These are phyloP conservation scores for Mentha longifolia DNA, from an alignment of 257 asterid genomes.

Conservation along the genomic window DNA sequence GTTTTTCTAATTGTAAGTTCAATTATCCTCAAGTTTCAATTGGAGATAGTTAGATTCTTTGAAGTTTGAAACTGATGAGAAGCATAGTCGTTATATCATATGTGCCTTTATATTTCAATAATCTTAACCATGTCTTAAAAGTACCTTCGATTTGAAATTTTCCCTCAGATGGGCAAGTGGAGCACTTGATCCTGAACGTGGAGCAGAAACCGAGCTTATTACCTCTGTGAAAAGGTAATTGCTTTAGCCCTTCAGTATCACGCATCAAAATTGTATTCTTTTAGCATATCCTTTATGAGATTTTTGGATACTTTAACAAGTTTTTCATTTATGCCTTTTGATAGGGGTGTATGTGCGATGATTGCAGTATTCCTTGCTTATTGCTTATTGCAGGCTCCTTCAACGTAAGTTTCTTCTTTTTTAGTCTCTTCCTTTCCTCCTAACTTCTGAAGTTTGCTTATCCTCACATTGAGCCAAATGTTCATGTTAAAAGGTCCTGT, in stretches of 20 bases:
- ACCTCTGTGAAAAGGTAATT: slow-evolving; percentile 80
- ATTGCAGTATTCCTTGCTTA: slow-evolving; percentile 93
- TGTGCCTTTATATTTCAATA: slow-evolving; percentile 10
- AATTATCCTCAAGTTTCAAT: slow-evolving; percentile 7
- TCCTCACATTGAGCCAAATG: slow-evolving; percentile 18
- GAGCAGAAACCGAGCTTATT: slow-evolving; percentile 59
- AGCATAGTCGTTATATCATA: slow-evolving; percentile 5
- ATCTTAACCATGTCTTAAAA: slow-evolving; percentile 18
- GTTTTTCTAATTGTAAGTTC: background rate
- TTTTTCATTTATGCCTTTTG: slow-evolving; percentile 36
- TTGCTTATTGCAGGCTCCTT: slow-evolving; percentile 97
- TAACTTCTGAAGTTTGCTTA: slow-evolving; percentile 23
- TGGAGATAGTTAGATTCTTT: background rate
- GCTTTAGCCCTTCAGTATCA: slow-evolving; percentile 16
- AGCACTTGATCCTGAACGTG: slow-evolving; percentile 80
- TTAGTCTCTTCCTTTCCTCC: background rate
- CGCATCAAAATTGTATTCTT: background rate
- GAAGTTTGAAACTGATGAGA: background rate
- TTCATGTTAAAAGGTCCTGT: background rate
- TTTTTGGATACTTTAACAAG: slow-evolving; percentile 26
- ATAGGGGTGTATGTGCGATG: slow-evolving; percentile 97
- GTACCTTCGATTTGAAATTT: slow-evolving; percentile 24
- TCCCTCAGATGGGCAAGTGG: slow-evolving; percentile 95
- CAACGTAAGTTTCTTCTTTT: slow-evolving; percentile 71
- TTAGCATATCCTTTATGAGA: slow-evolving; percentile 4